phyloP scores from a whole-genome alignment of 2,329 filamentous ascomycete species.

The Blumeriella jaapii region DNA sequence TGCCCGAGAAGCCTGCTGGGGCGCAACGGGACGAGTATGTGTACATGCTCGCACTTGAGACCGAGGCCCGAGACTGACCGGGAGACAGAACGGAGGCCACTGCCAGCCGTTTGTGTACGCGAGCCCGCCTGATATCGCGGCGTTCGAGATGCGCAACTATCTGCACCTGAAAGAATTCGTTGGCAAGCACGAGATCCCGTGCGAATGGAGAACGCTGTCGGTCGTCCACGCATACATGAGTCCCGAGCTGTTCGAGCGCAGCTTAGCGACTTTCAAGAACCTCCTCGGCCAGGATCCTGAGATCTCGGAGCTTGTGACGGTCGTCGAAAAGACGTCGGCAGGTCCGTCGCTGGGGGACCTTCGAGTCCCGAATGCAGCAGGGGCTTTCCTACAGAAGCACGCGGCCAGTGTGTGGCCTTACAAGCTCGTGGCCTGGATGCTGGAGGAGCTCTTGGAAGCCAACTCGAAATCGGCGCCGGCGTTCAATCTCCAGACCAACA shows the following conservation, averaged over 20 bases:
- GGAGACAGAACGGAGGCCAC: constrained; percentile 61
- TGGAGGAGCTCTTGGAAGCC: constrained; percentile 35
- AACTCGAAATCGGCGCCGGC: constrained; percentile 15
- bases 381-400: constrained; percentile 50
- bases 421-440: constrained; percentile 63
- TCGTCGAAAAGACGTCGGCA: constrained; percentile 23
- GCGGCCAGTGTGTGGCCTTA: constrained; percentile 73
- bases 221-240: constrained; percentile 56
- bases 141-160: constrained; percentile 64
- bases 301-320: constrained; percentile 35
- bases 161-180: constrained; percentile 47
- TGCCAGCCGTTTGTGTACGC: constrained; percentile 63
- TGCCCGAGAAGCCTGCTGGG: constrained; percentile 69
- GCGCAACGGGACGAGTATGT: constrained; percentile 75
- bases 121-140: constrained; percentile 45
- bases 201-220: constrained; percentile 54
- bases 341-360: constrained; percentile 36
- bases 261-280: constrained; percentile 36
- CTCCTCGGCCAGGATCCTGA: constrained; percentile 43
- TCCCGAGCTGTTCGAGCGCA: constrained; percentile 40
- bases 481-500: constrained; percentile 61
- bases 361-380: constrained; percentile 44
- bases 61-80: too few relatives aligned
- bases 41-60: too few relatives aligned
- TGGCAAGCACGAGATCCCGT: constrained; percentile 44